Percentiles rank a stretch among this genome's conserved stretches.
Conservation (phyloP, 2,329 filamentous ascomycete species). For the Metarhizium rileyi region DNA sequence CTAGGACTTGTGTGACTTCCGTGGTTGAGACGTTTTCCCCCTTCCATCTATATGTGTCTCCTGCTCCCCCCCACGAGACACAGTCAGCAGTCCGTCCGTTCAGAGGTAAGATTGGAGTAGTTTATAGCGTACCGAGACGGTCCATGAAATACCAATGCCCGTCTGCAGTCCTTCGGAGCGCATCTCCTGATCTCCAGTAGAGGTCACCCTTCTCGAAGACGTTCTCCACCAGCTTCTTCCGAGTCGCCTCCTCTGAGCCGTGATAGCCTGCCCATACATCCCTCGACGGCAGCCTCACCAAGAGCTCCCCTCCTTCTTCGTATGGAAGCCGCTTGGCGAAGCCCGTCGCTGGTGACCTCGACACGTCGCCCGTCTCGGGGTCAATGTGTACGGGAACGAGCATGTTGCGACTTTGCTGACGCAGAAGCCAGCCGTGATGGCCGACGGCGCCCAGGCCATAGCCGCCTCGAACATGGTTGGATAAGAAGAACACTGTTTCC, state of each 20-base stretch:
- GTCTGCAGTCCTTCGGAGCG: conserved; percentile 49
- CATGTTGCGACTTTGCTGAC: background rate
- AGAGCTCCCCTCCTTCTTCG: conserved; percentile 6
- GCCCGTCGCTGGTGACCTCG: conserved; percentile 6
- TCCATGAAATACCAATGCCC: conserved; percentile 64
- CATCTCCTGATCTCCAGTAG: conserved; percentile 61
- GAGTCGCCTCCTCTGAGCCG: conserved; percentile 2
- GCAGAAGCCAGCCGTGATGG: conserved; percentile 7
- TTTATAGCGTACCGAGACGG: conserved; percentile 7
- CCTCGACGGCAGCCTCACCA: conserved; percentile 4
- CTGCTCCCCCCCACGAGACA: conserved; percentile 1
- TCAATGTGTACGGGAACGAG: conserved; percentile 5
- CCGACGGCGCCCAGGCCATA: conserved; percentile 5
- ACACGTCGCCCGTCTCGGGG: conserved; percentile 4
- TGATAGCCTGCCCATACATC: conserved; percentile 7
- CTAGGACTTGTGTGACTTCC: conserved; percentile 57
- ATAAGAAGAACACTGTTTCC: background rate
- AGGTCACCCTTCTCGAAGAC: conserved; percentile 53
- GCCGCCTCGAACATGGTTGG: background rate
- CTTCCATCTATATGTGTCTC: conserved; percentile 67
- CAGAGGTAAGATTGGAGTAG: no score
- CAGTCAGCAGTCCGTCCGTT: background rate
- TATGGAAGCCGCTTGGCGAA: conserved; percentile 6
- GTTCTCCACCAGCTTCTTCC: conserved; percentile 4
- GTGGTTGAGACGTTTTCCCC: conserved; percentile 58